phyloP scores from a whole-genome alignment of 2,329 filamentous ascomycete species.

The Diaporthe sp. region DNA sequence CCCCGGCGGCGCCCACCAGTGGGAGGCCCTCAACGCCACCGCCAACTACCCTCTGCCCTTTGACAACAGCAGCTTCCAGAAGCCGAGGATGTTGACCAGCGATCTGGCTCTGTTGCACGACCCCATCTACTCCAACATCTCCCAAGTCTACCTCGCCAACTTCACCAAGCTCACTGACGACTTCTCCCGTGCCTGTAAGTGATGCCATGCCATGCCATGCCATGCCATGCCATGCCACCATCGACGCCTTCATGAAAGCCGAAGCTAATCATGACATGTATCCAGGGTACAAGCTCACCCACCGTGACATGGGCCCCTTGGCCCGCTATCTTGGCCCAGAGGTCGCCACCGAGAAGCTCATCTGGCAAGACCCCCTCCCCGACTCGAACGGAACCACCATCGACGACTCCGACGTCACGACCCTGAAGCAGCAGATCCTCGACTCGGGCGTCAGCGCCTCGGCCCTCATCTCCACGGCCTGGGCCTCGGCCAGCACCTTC shows the following conservation, averaged over 20 bases:
- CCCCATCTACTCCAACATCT: constrained; percentile 78
- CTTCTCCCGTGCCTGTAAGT: constrained; percentile 74
- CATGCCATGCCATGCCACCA: neutral
- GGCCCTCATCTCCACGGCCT: constrained; percentile 75
- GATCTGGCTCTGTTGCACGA: constrained; percentile 79
- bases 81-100: constrained; percentile 78
- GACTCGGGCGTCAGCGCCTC: constrained; percentile 67
- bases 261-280: neutral
- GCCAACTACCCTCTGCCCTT: constrained; percentile 77
- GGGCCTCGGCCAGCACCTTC: constrained; percentile 77
- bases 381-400: constrained; percentile 67
- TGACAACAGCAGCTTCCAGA: constrained; percentile 76
- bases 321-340: constrained; percentile 79
- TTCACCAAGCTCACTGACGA: constrained; percentile 74
- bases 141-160: constrained; percentile 74
- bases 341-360: constrained; percentile 72
- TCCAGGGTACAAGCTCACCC: constrained; percentile 75
- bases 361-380: constrained; percentile 81
- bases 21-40: constrained; percentile 76
- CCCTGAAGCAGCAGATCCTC: constrained; percentile 76
- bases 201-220: neutral
- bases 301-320: constrained; percentile 80
- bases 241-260: neutral
- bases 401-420: constrained; percentile 68
- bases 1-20: constrained; percentile 80